These are phyloP conservation scores for Bombardia bombarda DNA, from an alignment of 495 filamentous ascomycete genomes.

Conservation along the genomic window DNA sequence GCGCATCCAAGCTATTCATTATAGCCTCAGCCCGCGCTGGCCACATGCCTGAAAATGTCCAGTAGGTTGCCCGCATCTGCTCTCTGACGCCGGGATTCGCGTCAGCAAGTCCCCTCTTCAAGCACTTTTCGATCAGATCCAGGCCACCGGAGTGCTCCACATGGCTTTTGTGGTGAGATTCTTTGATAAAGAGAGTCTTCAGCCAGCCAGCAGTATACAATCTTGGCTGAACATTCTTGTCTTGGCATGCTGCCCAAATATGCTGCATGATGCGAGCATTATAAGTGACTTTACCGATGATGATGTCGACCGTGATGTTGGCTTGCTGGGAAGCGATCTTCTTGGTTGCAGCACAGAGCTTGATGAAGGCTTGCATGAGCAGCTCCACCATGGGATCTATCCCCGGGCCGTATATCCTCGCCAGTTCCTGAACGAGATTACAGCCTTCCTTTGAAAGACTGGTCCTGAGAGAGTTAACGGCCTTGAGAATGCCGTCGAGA, in stretches of 20 bases:
- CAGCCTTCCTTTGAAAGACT: slow-evolving; percentile 82
- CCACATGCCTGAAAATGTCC: slow-evolving; percentile 72
- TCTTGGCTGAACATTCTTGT: slow-evolving; percentile 85
- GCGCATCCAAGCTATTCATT: slow-evolving; percentile 63
- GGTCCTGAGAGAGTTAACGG: slow-evolving; percentile 76
- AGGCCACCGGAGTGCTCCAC: slow-evolving; percentile 78
- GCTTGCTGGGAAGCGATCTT: slow-evolving; percentile 80
- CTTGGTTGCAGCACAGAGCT: slow-evolving; percentile 78
- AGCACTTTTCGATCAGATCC: slow-evolving; percentile 74
- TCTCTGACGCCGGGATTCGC: slow-evolving; percentile 82
- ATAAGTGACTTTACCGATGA: slow-evolving; percentile 73
- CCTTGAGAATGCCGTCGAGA: slow-evolving; percentile 86
- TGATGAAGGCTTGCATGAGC: slow-evolving; percentile 80
- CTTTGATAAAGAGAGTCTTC: slow-evolving; percentile 68
- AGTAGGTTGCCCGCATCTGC: slow-evolving; percentile 74
- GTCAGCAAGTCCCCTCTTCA: slow-evolving; percentile 79
- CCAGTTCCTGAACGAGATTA: slow-evolving; percentile 78
- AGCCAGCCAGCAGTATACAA: slow-evolving; percentile 77
- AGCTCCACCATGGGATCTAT: slow-evolving; percentile 88
- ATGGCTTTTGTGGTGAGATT: slow-evolving; percentile 67
- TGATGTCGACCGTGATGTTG: slow-evolving; percentile 63
- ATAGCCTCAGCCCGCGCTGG: slow-evolving; percentile 68
- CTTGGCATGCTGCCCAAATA: slow-evolving; percentile 66
- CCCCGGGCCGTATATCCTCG: slow-evolving; percentile 61
- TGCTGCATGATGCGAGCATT: slow-evolving; percentile 75